Conservation (phyloP, 768 basidiomycete genomes). For the Cubamyces lactineus region DNA sequence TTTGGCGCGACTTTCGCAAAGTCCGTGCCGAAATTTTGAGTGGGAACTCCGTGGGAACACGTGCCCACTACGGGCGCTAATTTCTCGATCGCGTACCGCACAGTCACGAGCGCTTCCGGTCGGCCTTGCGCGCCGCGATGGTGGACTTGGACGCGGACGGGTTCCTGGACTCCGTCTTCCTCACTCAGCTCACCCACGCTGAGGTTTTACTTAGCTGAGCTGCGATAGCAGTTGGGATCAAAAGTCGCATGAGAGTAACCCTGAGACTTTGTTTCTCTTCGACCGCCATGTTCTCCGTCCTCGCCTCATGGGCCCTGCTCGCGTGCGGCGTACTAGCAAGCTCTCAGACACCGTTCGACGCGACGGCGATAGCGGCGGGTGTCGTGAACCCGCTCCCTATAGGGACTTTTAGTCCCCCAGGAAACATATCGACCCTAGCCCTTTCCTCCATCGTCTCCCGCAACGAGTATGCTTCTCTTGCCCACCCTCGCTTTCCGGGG, state of each 20-base stretch:
- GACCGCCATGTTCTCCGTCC: constrained; percentile 15
- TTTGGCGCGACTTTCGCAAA: constrained; percentile 8
- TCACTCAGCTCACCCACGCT: neutral
- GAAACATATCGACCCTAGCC: constrained; percentile 19
- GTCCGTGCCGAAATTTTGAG: constrained; percentile 28
- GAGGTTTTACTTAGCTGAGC: neutral
- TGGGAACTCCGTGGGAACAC: constrained; percentile 12
- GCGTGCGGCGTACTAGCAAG: neutral
- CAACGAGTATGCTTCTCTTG: constrained; percentile 27
- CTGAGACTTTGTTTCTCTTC: neutral
- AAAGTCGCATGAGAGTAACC: neutral
- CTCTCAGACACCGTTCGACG: constrained; percentile 10
- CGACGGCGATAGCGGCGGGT: neutral
- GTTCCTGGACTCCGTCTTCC: no score
- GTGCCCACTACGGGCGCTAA: constrained; percentile 3
- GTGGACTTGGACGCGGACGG: no score
- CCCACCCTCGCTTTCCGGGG: constrained; percentile 53
- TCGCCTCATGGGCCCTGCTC: neutral
- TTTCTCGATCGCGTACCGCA: constrained; percentile 2
- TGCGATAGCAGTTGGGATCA: neutral
- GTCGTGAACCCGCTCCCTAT: neutral
- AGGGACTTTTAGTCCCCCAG: neutral
- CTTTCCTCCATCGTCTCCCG: constrained; percentile 34
- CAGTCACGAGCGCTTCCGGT: neutral
- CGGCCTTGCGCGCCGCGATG: neutral